Base-by-base conservation (phyloP, 2,329 filamentous ascomycete species). In the Dactylonectria macrodidyma region DNA sequence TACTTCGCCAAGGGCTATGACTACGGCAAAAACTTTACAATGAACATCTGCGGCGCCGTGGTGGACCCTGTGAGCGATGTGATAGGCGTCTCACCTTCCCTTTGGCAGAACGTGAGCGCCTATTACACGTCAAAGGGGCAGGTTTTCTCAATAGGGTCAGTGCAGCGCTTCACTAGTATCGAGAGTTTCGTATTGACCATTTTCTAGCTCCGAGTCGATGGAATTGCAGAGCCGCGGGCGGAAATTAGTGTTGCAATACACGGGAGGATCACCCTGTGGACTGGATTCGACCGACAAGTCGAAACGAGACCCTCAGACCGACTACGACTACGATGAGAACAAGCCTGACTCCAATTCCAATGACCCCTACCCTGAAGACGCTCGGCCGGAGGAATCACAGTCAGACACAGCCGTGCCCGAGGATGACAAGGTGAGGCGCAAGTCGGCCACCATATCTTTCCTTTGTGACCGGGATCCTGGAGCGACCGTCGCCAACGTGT, bases 391-490 rank as follows among this genome's bases (percentile, higher is more conserved):
- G 8, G 41, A 16, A 44, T n/a, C 41, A 14, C 8, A n/a, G 14
- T 7, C 41, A 44, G 41, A 14, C 7, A n/a, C 16, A 19, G 14
- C 36, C 12, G 36, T 14, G 33, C 67, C 58, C 34, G 64, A 75
- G 55, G 54, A 62, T 10, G 75, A 75, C 52, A 76, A 75, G 57
- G 70, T 63, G 48, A 84, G 89, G 51, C 86, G 88, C 72, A 96
- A 95, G 79, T 97, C 94, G 2, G 92, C 95, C 12, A 91, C 95
- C 66, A 94, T 99, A 81, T 96, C 95, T 26, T 95, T 98, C 79
- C 91, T 96, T 72, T 99, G 96, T 85, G 95, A 98, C 78, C 90
- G 90, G 69, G 95, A 98, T 75, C 90, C 93, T 1, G 85, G 91
- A 2, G 87, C 86, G 34, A 88, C 89, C 5, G 86, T 89, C 47